Evolutionary conservation across 345 rosid genomes (phyloP).

Genomic region (Acer yangbiense): DNA sequence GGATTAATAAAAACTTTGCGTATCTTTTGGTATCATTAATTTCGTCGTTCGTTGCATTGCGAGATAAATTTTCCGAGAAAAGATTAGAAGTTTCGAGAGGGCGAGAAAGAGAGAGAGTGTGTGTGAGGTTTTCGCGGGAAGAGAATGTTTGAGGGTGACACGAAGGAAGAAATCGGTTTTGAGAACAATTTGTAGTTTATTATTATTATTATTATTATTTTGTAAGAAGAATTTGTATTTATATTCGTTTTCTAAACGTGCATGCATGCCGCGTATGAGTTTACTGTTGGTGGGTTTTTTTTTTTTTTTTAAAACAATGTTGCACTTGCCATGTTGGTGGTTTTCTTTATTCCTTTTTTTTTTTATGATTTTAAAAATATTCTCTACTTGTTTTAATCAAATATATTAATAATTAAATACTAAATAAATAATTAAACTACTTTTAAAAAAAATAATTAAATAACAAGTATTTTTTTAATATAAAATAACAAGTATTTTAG

Average conservation of each 20-base stretch:
- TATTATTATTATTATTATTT: too few relatives aligned
- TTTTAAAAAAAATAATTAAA: too few relatives aligned
- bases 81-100: constrained; percentile 12
- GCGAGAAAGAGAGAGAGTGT: constrained; percentile 12
- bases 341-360: neutral
- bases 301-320: too few relatives aligned
- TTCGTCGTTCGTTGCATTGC: neutral
- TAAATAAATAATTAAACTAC: too few relatives aligned
- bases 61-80: neutral
- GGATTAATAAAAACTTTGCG: constrained; percentile 9
- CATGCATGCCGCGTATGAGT: constrained; percentile 15
- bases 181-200: neutral
- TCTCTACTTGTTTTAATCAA: too few relatives aligned
- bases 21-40: neutral
- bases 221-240: neutral
- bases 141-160: constrained; percentile 31
- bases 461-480: too few relatives aligned
- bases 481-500: too few relatives aligned
- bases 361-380: neutral
- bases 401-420: too few relatives aligned
- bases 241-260: constrained; percentile 12
- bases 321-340: neutral
- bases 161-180: constrained; percentile 5
- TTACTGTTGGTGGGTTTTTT: too few relatives aligned
- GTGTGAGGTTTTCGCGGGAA: constrained; percentile 71